Conservation (phyloP, 2,329 filamentous ascomycete species). For the Aspergillus vadensis region DNA sequence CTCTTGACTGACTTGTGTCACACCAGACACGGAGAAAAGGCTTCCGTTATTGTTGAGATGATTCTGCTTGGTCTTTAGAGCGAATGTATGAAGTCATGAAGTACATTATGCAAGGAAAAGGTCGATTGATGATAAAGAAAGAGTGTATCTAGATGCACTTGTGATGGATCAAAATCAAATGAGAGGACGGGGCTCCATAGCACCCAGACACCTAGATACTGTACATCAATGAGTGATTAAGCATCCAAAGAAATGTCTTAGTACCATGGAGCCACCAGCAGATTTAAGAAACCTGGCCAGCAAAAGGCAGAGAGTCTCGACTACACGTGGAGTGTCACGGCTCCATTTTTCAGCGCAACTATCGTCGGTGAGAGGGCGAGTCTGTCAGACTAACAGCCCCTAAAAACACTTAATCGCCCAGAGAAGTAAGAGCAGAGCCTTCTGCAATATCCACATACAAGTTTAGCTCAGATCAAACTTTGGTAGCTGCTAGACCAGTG, state of each 20-base stretch:
- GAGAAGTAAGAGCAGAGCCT: conserved; percentile 7
- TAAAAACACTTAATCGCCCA: conserved; percentile 4
- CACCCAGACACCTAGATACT: background rate
- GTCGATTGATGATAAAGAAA: background rate
- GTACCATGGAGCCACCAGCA: background rate
- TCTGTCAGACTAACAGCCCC: background rate
- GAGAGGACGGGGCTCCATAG: background rate
- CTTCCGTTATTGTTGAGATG: background rate
- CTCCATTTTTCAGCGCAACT: conserved; percentile 13
- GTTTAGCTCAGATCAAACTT: conserved; percentile 1
- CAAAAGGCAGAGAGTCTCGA: background rate
- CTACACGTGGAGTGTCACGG: background rate
- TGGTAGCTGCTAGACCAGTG: conserved; percentile 12
- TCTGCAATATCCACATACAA: conserved; percentile 6
- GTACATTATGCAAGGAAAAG: background rate
- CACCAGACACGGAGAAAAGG: conserved; percentile 10
- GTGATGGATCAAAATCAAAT: background rate
- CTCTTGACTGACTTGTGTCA: background rate
- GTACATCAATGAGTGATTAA: background rate
- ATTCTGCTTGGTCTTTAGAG: background rate
- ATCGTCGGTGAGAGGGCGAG: conserved; percentile 15
- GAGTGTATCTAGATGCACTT: background rate
- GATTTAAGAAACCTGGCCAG: conserved; percentile 4
- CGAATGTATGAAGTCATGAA: background rate
- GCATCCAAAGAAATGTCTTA: background rate